Conservation (phyloP, 768 basidiomycete species). For the Xerocomus potaroensis region DNA sequence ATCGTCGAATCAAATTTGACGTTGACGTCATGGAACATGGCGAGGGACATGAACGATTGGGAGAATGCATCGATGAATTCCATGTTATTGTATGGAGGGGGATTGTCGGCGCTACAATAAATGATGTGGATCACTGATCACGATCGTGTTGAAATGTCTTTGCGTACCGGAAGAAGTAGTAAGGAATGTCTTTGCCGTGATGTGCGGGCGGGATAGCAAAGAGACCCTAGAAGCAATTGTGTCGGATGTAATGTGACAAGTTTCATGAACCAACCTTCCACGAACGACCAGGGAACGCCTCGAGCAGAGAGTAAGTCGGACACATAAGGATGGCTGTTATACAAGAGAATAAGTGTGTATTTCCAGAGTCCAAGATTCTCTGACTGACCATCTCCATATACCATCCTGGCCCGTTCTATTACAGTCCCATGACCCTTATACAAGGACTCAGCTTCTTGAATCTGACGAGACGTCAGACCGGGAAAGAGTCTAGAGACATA, state of each 20-base stretch:
- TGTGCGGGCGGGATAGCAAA: slow-evolving; percentile 29
- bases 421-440: slow-evolving; percentile 32
- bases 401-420: slow-evolving; percentile 31
- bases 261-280: slow-evolving; percentile 30
- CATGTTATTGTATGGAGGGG: slow-evolving; percentile 23
- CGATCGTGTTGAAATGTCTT: background rate
- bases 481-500: slow-evolving; percentile 40
- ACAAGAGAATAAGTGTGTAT: background rate
- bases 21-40: slow-evolving; percentile 22
- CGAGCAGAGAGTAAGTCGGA: slow-evolving; percentile 32
- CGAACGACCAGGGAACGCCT: slow-evolving; percentile 25
- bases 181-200: slow-evolving; percentile 33
- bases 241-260: background rate
- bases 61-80: slow-evolving; percentile 28
- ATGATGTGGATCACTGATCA: background rate
- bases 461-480: slow-evolving; percentile 25
- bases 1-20: slow-evolving; percentile 13
- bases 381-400: slow-evolving; percentile 40
- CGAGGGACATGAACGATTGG: slow-evolving; percentile 24
- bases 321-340: slow-evolving; percentile 37
- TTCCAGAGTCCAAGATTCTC: background rate
- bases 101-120: background rate
- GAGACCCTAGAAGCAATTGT: slow-evolving; percentile 18
- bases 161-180: slow-evolving; percentile 36
- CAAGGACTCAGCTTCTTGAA: slow-evolving; percentile 17